Evolutionary conservation across 2,329 filamentous ascomycete genomes (phyloP), one percentile per base, ranked within the genome.

Genomic region (Hymenoscyphus linearis): DNA sequence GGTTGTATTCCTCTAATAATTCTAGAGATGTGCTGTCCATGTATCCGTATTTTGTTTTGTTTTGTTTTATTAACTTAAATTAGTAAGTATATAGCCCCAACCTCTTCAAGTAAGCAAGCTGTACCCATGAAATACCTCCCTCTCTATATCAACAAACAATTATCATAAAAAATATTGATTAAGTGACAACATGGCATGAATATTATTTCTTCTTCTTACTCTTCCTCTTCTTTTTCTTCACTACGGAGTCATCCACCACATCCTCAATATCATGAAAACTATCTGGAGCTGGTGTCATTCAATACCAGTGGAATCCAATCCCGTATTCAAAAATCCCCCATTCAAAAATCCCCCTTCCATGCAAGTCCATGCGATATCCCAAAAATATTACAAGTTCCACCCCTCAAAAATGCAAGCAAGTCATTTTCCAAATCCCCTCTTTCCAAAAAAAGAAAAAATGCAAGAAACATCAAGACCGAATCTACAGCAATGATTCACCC

Each of bases 401-500:
- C 40, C 40, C 18, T 13, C 6, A 10, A 25, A 50, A 55, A 31
- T 37, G 54, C n/a, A n/a, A n/a, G n/a, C n/a, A n/a, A n/a, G n/a
- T n/a, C n/a, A n/a, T n/a, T n/a, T n/a, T n/a, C n/a, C n/a, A n/a
- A n/a, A n/a, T n/a, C n/a, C n/a, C 55, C 36, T 31, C n/a, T 37
- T 54, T 54, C 3, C 34, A 7, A 31, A 50, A 52, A 57, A 14
- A 22, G 14, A 27, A 54, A 52, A 35, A 36, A 16, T n/a, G n/a
- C n/a, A n/a, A n/a, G n/a, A n/a, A n/a, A n/a, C n/a, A n/a, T n/a
- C n/a, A n/a, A n/a, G n/a, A n/a, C 12, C 12, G 16, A 12, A 36
- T 40, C 10, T 78, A 97, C 73, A 98, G 78, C 70, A 98, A 77
- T 56, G 90, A 96, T 79, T 99, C 95, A 22, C 95, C 95, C 66